A percentile compares a stretch with the other conserved stretches of the same genome.
These are phyloP conservation scores for Artemisia princeps DNA, from an alignment of 140 eudicot genomes.

Conservation along the genomic window DNA sequence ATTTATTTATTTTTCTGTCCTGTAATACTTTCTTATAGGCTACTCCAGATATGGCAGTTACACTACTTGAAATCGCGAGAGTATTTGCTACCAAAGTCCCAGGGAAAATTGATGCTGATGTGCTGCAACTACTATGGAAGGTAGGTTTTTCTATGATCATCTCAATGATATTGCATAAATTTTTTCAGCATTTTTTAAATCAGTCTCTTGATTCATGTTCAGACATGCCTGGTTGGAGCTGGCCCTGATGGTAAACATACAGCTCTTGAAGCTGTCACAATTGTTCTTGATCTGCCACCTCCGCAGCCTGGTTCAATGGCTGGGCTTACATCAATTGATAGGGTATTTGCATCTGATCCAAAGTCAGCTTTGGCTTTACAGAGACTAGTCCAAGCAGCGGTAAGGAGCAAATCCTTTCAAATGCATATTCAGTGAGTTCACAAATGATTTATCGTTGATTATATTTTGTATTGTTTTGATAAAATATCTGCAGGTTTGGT, in stretches of 20 bases:
- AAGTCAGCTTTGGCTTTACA: conserved; percentile 92
- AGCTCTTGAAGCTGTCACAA: conserved; percentile 91
- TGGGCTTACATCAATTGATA: conserved; percentile 75
- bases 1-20: not conserved
- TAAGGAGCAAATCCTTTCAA: conserved; percentile 28
- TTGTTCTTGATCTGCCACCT: conserved; percentile 97
- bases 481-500: conserved; percentile 67
- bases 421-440: conserved; percentile 6
- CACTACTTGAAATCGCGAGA: conserved; percentile 94
- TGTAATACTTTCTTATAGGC: conserved; percentile 45
- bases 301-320: conserved; percentile 89
- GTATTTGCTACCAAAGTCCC: conserved; percentile 98
- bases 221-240: conserved; percentile 98
- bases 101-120: conserved; percentile 97
- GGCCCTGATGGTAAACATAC: conserved; percentile 98
- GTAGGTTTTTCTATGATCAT: conserved; percentile 34
- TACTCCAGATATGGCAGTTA: conserved; percentile 98
- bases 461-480: not conserved
- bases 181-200: not conserved
- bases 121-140: conserved; percentile 92
- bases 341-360: conserved; percentile 89
- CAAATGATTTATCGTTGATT: conserved; percentile 1
- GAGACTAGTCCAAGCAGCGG: conserved; percentile 96
- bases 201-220: not conserved
- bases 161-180: not conserved